Evolutionary conservation across 129 eudicot species (phyloP).

Genomic region (Calendula officinalis): DNA sequence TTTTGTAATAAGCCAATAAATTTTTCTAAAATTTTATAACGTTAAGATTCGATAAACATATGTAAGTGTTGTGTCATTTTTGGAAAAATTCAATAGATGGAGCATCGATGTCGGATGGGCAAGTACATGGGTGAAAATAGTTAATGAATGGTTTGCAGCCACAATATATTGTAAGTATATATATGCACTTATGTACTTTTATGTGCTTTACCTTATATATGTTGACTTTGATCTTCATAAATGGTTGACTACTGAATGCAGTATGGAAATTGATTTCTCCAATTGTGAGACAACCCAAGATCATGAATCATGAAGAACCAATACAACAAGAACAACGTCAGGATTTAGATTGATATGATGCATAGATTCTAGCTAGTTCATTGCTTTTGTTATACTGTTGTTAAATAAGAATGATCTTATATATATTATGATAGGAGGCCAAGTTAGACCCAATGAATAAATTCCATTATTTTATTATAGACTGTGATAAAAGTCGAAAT

Average conservation of each 20-base stretch:
- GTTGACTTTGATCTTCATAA: conserved; percentile 11
- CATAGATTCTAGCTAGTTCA: conserved; percentile 13
- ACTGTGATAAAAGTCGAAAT: not conserved
- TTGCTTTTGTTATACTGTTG: conserved; percentile 9
- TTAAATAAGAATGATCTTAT: conserved; percentile 9
- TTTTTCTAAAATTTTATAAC: not conserved
- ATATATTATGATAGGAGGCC: not conserved
- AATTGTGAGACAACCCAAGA: conserved; percentile 57
- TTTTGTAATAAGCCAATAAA: not conserved
- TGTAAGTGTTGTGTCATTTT: not conserved
- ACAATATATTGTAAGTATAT: conserved; percentile 69
- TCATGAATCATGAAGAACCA: conserved; percentile 62
- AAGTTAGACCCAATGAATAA: conserved; percentile 6
- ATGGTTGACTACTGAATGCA: conserved; percentile 38
- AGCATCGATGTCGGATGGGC: conserved; percentile 99
- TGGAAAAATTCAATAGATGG: conserved; percentile 51
- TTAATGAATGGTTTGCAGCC: conserved; percentile 99
- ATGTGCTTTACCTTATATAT: conserved; percentile 1
- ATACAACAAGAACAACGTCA: conserved; percentile 36
- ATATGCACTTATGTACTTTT: not conserved
- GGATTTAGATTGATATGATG: conserved; percentile 19
- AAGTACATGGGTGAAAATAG: conserved; percentile 96
- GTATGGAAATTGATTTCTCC: conserved; percentile 96
- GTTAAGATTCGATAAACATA: not conserved
- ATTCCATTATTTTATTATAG: not conserved